Conservation (phyloP, 2,329 filamentous ascomycete species). For the Pseudohalonectria lignicola region DNA sequence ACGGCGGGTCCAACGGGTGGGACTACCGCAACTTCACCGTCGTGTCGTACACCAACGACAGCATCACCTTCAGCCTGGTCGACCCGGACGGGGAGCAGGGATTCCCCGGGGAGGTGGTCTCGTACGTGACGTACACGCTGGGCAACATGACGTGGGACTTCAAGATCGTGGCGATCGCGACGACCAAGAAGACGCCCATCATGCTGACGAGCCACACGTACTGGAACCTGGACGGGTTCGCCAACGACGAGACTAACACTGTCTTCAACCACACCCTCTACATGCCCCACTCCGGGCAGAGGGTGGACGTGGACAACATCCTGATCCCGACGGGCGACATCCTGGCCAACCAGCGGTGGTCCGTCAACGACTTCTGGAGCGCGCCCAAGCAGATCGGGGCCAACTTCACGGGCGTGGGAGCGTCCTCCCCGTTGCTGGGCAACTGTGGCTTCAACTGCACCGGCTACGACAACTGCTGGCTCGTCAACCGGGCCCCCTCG, state of each 20-base stretch:
- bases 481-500: slow-evolving; percentile 50
- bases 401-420: too few species aligned
- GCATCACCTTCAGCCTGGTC: slow-evolving; percentile 65
- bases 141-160: slow-evolving; percentile 58
- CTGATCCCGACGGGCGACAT: slow-evolving; percentile 70
- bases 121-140: slow-evolving; percentile 64
- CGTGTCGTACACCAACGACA: slow-evolving; percentile 51
- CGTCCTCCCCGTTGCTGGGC: slow-evolving; percentile 42
- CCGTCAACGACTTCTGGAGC: slow-evolving; percentile 76
- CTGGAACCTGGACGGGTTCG: slow-evolving; percentile 75
- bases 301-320: slow-evolving; percentile 58
- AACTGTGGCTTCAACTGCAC: slow-evolving; percentile 77
- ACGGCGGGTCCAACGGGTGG: slow-evolving; percentile 63
- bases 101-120: slow-evolving; percentile 68
- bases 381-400: slow-evolving; percentile 68
- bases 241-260: slow-evolving; percentile 56
- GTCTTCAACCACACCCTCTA: slow-evolving; percentile 63
- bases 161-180: slow-evolving; percentile 59
- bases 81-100: slow-evolving; percentile 65
- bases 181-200: slow-evolving; percentile 68
- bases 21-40: slow-evolving; percentile 72
- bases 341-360: slow-evolving; percentile 52
- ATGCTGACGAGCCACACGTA: slow-evolving; percentile 69
- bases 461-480: slow-evolving; percentile 68
- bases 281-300: slow-evolving; percentile 61